Percentiles rank a stretch among this genome's conserved stretches.
Conservation (phyloP, 192 early-diverging fungal genomes). For the Jimgerdemannia lactiflua region DNA sequence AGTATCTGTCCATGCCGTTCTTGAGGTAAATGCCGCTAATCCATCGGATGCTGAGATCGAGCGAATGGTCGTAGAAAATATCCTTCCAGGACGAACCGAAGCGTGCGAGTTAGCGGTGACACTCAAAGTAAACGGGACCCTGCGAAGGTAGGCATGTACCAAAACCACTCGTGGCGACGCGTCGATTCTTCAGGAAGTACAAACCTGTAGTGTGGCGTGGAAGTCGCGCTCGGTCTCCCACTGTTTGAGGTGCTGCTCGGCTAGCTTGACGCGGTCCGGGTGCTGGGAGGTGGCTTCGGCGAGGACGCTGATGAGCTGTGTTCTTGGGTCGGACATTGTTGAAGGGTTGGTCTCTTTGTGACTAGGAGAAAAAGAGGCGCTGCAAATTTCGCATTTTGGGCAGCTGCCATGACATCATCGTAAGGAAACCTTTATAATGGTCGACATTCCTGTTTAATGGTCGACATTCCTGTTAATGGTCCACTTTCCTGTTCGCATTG, state of each 20-base stretch:
- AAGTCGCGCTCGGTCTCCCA: conserved; percentile 76
- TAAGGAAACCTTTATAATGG: no score
- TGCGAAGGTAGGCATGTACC: no score
- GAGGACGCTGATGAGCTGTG: conserved; percentile 42
- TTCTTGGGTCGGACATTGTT: conserved; percentile 1
- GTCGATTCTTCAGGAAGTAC: neutral
- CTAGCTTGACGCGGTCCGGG: conserved; percentile 52
- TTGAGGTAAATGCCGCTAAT: conserved; percentile 82
- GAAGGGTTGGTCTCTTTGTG: conserved; percentile 3
- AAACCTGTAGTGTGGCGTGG: conserved; percentile 66
- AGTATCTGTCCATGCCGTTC: conserved; percentile 90
- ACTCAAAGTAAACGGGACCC: no score
- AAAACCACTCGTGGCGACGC: neutral
- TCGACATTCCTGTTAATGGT: no score
- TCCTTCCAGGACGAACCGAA: conserved; percentile 37
- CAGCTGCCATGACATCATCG: no score
- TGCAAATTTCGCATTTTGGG: no score
- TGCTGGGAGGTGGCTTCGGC: conserved; percentile 69
- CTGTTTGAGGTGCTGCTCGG: conserved; percentile 62
- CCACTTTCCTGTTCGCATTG: no score
- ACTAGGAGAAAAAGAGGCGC: neutral
- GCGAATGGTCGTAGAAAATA: conserved; percentile 66
- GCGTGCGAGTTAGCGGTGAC: no score
- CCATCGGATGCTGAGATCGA: conserved; percentile 65
- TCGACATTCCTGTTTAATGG: no score